Conservation (phyloP, 2,329 filamentous ascomycete genomes). For the Graphiopsis chlorocephala region DNA sequence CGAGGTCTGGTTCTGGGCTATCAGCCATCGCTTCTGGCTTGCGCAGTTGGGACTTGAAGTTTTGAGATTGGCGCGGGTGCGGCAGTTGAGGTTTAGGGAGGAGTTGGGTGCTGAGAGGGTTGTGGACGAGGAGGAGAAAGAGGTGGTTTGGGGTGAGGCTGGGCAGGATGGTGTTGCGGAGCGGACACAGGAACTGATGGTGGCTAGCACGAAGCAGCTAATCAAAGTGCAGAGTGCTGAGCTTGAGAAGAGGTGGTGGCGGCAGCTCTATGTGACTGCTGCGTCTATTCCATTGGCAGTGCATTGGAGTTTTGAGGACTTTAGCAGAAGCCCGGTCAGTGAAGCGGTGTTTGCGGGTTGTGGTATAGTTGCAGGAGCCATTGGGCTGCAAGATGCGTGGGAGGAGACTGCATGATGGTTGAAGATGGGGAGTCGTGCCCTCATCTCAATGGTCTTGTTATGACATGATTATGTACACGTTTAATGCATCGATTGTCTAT, state of each 20-base stretch:
- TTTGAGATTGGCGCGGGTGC: constrained; percentile 53
- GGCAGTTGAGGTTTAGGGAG: constrained; percentile 41
- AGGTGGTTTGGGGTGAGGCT: constrained; percentile 40
- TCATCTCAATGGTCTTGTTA: neutral
- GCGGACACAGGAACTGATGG: neutral
- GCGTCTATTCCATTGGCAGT: constrained; percentile 79
- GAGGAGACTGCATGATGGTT: constrained; percentile 31
- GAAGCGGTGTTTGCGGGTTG: constrained; percentile 49
- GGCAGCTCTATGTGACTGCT: constrained; percentile 65
- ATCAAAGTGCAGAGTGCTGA: constrained; percentile 25
- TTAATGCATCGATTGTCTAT: constrained; percentile 14
- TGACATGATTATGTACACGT: constrained; percentile 11
- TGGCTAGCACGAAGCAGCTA: neutral
- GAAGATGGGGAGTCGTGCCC: neutral
- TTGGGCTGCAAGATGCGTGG: constrained; percentile 48
- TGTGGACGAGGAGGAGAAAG: constrained; percentile 42
- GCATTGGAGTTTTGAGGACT: constrained; percentile 75
- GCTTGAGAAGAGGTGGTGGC: constrained; percentile 55
- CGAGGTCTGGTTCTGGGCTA: constrained; percentile 62
- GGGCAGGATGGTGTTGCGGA: constrained; percentile 1
- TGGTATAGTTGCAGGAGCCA: constrained; percentile 43
- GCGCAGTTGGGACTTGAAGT: constrained; percentile 75
- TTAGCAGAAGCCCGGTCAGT: constrained; percentile 55
- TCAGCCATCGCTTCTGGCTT: constrained; percentile 79
- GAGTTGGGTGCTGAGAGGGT: constrained; percentile 34